Conservation (phyloP, 768 basidiomycete genomes). For the Candolleomyces aberdarensis region DNA sequence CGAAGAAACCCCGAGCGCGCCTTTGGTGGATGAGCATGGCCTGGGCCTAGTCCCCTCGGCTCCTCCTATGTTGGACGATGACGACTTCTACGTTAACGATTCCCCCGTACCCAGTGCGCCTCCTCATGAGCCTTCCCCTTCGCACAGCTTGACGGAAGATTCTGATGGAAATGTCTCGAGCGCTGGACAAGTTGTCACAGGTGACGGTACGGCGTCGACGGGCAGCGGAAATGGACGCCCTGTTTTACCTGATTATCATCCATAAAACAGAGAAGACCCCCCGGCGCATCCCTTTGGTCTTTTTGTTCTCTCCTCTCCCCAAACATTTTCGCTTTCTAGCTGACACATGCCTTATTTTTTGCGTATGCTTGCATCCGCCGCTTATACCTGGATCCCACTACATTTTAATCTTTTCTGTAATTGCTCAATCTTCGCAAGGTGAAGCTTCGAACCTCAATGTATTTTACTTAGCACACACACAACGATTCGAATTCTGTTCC, state of each 20-base stretch:
- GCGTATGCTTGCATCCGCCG: too few relatives aligned
- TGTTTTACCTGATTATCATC: conserved; percentile 22
- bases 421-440: too few relatives aligned
- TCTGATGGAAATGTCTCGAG: neutral
- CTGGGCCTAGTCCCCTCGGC: conserved; percentile 44
- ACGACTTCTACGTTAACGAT: conserved; percentile 17
- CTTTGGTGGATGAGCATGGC: conserved; percentile 21
- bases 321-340: neutral
- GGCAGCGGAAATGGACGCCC: neutral
- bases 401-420: too few relatives aligned
- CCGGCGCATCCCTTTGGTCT: too few relatives aligned
- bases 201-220: neutral
- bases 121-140: conserved; percentile 5
- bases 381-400: too few relatives aligned
- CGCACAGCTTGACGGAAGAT: neutral
- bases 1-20: conserved; percentile 36
- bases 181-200: neutral
- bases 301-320: neutral
- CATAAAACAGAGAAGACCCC: conserved; percentile 11
- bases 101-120: conserved; percentile 18
- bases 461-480: too few relatives aligned
- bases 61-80: conserved; percentile 33
- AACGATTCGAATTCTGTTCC: too few relatives aligned
- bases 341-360: too few relatives aligned
- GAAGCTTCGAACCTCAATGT: too few relatives aligned